Conservation (phyloP, 2,329 filamentous ascomycete species). For the Venturia oleaginea region DNA sequence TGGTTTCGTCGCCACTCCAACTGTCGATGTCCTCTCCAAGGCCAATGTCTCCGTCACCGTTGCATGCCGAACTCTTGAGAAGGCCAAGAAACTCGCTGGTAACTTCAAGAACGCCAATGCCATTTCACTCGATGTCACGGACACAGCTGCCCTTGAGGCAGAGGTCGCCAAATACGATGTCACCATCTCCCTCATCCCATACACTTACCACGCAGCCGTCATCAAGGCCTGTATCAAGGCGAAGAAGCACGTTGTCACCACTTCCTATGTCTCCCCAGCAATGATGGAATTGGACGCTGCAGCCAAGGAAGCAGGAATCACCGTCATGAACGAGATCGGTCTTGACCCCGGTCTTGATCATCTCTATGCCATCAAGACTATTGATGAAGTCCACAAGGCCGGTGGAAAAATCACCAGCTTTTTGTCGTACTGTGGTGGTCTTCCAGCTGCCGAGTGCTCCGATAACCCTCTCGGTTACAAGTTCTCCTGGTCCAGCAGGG, state of each 20-base stretch:
- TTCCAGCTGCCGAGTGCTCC: conserved; percentile 58
- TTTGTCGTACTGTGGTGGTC: conserved; percentile 75
- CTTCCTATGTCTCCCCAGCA: conserved; percentile 82
- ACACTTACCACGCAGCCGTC: conserved; percentile 78
- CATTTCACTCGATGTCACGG: conserved; percentile 75
- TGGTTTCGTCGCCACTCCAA: conserved; percentile 43
- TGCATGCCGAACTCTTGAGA: conserved; percentile 73
- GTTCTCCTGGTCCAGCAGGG: conserved; percentile 67
- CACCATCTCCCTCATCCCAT: conserved; percentile 69
- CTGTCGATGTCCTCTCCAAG: conserved; percentile 49
- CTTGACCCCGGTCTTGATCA: conserved; percentile 65
- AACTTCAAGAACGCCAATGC: conserved; percentile 62
- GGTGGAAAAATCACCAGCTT: conserved; percentile 82
- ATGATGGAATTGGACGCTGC: conserved; percentile 82
- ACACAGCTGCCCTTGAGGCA: conserved; percentile 67
- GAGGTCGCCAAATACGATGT: conserved; percentile 73
- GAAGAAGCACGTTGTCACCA: conserved; percentile 96
- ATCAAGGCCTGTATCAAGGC: conserved; percentile 88
- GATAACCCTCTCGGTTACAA: conserved; percentile 92
- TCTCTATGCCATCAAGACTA: conserved; percentile 76
- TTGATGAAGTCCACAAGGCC: conserved; percentile 74
- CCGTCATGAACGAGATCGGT: conserved; percentile 96
- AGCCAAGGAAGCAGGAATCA: conserved; percentile 84
- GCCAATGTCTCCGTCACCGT: conserved; percentile 49
- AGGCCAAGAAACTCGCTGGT: conserved; percentile 63